A percentile compares a stretch with the other conserved stretches of the same genome.
phyloP scores from a whole-genome alignment of 164 flowering plant genomes.

The Dillenia suffruticosa region DNA sequence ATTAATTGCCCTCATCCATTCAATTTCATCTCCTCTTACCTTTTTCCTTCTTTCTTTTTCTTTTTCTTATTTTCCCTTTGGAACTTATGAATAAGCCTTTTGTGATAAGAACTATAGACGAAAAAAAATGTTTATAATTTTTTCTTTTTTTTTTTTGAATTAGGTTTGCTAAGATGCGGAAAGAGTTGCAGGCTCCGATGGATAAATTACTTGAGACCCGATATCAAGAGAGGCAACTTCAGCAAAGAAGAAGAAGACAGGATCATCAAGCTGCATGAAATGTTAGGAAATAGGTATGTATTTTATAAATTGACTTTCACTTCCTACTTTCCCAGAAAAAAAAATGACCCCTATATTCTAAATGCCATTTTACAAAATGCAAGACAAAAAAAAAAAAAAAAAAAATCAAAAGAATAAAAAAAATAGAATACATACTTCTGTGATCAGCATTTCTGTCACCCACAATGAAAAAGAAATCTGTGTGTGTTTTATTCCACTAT shows the following conservation, averaged over 20 bases:
- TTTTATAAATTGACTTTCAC: not conserved
- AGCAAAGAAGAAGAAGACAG: slow-evolving; percentile 54
- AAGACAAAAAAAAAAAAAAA: too few relatives aligned
- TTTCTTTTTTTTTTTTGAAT: not conserved
- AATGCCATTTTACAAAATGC: not conserved
- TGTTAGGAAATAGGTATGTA: slow-evolving; percentile 49
- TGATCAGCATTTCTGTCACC: too few relatives aligned
- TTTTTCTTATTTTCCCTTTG: too few relatives aligned
- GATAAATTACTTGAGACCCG: slow-evolving; percentile 61
- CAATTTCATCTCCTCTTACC: not conserved
- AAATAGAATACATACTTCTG: too few relatives aligned
- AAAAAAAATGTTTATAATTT: not conserved
- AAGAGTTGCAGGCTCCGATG: slow-evolving; percentile 65
- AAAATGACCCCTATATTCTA: not conserved
- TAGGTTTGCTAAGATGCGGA: slow-evolving; percentile 60
- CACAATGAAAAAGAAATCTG: too few relatives aligned
- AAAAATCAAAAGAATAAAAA: too few relatives aligned
- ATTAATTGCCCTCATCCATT: slow-evolving; percentile 5
- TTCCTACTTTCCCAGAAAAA: not conserved
- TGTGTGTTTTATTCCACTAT: too few relatives aligned
- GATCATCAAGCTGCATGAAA: slow-evolving; percentile 42
- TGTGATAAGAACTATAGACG: not conserved
- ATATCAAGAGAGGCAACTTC: slow-evolving; percentile 58
- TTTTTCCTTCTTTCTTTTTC: not conserved
- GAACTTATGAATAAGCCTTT: too few relatives aligned